phyloP scores from a whole-genome alignment of 2,329 filamentous ascomycete species.

The Fusarium ramigenum region DNA sequence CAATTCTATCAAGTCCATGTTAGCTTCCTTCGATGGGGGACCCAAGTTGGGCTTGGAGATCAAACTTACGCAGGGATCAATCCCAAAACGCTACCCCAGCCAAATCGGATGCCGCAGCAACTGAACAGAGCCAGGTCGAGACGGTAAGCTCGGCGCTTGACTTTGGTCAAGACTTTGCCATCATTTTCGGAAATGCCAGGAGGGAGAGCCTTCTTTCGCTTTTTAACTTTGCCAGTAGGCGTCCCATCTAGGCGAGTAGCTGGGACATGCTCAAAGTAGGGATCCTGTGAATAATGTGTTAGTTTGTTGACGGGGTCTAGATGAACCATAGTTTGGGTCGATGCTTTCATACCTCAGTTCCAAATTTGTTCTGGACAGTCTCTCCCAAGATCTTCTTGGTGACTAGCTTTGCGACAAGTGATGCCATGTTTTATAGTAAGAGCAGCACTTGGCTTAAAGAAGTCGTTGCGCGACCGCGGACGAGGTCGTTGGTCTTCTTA shows the following conservation, averaged over 20 bases:
- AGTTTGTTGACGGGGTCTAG: not conserved
- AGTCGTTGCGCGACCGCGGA: not conserved
- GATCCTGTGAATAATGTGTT: constrained; percentile 68
- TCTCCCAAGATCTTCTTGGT: constrained; percentile 67
- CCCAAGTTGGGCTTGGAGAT: not conserved
- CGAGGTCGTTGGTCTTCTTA: not conserved
- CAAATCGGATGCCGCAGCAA: constrained; percentile 83
- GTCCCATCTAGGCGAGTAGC: constrained; percentile 74
- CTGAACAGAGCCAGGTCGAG: constrained; percentile 88
- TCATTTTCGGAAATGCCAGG: constrained; percentile 86
- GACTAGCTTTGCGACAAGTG: constrained; percentile 62
- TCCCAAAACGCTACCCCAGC: constrained; percentile 88
- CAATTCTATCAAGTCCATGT: constrained; percentile 61
- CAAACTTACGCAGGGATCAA: constrained; percentile 78
- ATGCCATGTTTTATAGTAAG: constrained; percentile 56
- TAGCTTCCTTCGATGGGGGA: constrained; percentile 26
- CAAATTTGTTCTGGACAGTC: constrained; percentile 65
- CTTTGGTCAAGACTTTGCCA: constrained; percentile 81
- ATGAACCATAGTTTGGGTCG: not conserved
- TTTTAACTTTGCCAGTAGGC: constrained; percentile 78
- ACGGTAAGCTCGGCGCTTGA: constrained; percentile 85
- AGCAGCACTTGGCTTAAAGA: not conserved
- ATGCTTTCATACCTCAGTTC: constrained; percentile 58
- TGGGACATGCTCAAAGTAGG: constrained; percentile 85
- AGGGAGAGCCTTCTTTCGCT: constrained; percentile 84